Conservation (phyloP, 108 stramenopile genomes). For the Aureococcus anophagefferens region DNA sequence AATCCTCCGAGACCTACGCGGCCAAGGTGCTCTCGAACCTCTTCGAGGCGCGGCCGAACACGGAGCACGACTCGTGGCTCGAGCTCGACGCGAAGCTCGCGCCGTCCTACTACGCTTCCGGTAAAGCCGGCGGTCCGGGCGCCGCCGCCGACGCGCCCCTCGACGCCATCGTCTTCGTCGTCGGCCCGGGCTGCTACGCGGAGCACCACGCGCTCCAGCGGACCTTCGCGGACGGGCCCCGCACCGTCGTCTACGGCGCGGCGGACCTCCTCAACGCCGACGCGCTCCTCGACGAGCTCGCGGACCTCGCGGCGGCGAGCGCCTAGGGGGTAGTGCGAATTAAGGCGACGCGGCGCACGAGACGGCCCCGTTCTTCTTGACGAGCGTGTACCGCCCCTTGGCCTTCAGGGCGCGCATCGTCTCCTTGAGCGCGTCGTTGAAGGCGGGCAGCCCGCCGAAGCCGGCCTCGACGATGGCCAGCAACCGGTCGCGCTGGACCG, state of each 20-base stretch:
- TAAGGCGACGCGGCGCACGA: no score
- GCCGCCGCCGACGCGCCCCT: slow-evolving; percentile 51
- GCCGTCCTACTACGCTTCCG: slow-evolving; percentile 11
- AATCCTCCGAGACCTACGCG: slow-evolving; percentile 69
- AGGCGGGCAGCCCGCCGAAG: no score
- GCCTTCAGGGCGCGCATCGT: no score
- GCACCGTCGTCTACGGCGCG: slow-evolving; percentile 78
- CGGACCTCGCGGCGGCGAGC: slow-evolving; percentile 48
- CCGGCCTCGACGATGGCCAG: no score
- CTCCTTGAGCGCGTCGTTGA: no score
- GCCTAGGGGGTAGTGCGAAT: no score
- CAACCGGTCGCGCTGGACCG: no score
- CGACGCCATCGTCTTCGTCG: slow-evolving; percentile 85
- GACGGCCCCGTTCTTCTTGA: no score
- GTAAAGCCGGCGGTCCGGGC: slow-evolving; percentile 29
- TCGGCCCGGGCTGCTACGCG: slow-evolving; percentile 90
- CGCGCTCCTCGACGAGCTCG: slow-evolving; percentile 65
- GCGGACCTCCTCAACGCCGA: slow-evolving; percentile 77
- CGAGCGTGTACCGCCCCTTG: no score
- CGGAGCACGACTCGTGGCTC: slow-evolving; percentile 86
- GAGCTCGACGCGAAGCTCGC: slow-evolving; percentile 80
- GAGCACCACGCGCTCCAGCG: slow-evolving; percentile 96
- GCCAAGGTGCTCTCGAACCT: slow-evolving; percentile 82
- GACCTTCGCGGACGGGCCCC: slow-evolving; percentile 46
- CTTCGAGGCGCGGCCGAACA: slow-evolving; percentile 70